Conservation (phyloP, 768 basidiomycete species). For the Tulasnella sp. region DNA sequence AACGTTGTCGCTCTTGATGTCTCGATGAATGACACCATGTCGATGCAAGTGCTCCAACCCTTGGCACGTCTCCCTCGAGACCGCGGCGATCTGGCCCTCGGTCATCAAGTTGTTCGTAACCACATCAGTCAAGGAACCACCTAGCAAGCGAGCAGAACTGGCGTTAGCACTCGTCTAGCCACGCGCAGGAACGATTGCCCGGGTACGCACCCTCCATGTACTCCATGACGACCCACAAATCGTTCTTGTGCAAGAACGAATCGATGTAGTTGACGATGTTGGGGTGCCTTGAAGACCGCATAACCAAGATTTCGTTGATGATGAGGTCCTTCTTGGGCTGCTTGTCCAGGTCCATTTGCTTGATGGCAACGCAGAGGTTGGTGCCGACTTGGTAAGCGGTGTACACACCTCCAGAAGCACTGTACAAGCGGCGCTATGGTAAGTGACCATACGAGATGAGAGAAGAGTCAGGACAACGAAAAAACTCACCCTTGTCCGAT, state of each 20-base stretch:
- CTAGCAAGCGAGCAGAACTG: neutral
- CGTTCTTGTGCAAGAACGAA: slow-evolving; percentile 95
- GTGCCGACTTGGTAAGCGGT: slow-evolving; percentile 97
- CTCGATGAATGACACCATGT: slow-evolving; percentile 96
- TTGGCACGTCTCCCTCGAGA: slow-evolving; percentile 86
- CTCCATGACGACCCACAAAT: slow-evolving; percentile 99
- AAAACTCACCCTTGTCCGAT: slow-evolving; percentile 89
- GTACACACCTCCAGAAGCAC: slow-evolving; percentile 96
- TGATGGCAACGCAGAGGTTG: slow-evolving; percentile 93
- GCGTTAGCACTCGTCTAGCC: neutral
- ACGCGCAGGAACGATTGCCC: too few species aligned
- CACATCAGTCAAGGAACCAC: slow-evolving; percentile 85
- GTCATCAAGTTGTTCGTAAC: slow-evolving; percentile 96
- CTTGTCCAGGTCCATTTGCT: slow-evolving; percentile 99
- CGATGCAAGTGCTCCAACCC: slow-evolving; percentile 92
- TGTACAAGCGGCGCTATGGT: too few species aligned
- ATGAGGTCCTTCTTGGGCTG: slow-evolving; percentile 99
- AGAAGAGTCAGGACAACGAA: too few species aligned
- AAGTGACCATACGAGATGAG: neutral
- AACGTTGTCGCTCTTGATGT: slow-evolving; percentile 99
- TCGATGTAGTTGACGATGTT: slow-evolving; percentile 99
- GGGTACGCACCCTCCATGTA: slow-evolving; percentile 80
- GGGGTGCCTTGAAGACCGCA: slow-evolving; percentile 94
- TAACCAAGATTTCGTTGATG: slow-evolving; percentile 99
- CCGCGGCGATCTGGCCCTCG: slow-evolving; percentile 97